These are phyloP conservation scores for Yueomyces sinensis DNA, from an alignment of 805 yeast species.

Conservation along the genomic window DNA sequence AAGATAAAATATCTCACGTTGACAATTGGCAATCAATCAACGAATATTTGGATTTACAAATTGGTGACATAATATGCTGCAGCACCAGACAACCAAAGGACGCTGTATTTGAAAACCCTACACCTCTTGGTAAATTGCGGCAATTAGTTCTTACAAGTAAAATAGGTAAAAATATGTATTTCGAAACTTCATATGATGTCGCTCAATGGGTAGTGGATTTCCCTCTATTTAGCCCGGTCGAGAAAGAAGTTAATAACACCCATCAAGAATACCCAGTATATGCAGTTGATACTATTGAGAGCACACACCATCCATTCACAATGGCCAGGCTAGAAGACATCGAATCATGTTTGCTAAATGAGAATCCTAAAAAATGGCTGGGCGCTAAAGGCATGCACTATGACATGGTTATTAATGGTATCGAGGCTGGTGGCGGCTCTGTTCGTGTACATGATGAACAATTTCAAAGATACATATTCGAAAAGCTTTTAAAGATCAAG, in stretches of 20 bases:
- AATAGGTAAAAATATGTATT: slow-evolving; percentile 28
- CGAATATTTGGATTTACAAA: slow-evolving; percentile 28
- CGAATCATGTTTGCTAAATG: slow-evolving; percentile 11
- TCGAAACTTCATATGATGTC: slow-evolving; percentile 23
- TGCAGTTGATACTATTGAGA: slow-evolving; percentile 31
- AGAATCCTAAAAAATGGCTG: slow-evolving; percentile 24
- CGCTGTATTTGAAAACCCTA: slow-evolving; percentile 79
- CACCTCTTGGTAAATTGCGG: slow-evolving; percentile 81
- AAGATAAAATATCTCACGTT: slow-evolving; percentile 19
- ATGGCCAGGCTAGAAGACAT: slow-evolving; percentile 72
- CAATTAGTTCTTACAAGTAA: slow-evolving; percentile 48
- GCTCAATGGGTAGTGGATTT: slow-evolving; percentile 85
- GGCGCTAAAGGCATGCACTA: slow-evolving; percentile 79
- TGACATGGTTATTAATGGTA: slow-evolving; percentile 87
- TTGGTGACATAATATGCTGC: slow-evolving; percentile 68
- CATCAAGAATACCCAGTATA: slow-evolving; percentile 45
- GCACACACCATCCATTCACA: slow-evolving; percentile 97
- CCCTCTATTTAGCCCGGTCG: slow-evolving; percentile 79
- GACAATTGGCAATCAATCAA: slow-evolving; percentile 22
- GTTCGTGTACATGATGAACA: slow-evolving; percentile 82
- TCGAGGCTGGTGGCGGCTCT: slow-evolving; percentile 95
- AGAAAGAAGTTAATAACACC: slow-evolving; percentile 17
- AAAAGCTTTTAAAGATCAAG: slow-evolving; percentile 44
- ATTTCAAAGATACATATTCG: slow-evolving; percentile 62
- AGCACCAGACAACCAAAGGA: slow-evolving; percentile 49